These are phyloP conservation scores for Albizia julibrissin DNA, from an alignment of 306 rosid genomes.

Conservation along the genomic window DNA sequence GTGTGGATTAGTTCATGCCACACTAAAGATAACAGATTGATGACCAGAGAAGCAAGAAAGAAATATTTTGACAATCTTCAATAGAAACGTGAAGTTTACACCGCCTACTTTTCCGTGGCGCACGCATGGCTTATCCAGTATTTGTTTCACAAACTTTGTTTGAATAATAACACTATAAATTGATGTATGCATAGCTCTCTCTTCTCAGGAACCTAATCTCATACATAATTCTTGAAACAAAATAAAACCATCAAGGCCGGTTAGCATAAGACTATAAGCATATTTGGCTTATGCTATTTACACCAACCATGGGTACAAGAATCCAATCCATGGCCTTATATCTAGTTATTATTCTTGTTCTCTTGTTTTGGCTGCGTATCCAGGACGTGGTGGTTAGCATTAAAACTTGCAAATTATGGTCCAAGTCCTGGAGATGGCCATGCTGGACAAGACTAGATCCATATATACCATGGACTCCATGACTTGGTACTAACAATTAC, in stretches of 20 bases:
- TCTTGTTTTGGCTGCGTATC: neutral
- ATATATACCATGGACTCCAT: neutral
- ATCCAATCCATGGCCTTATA: neutral
- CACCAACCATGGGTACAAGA: neutral
- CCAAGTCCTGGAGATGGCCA: constrained; percentile 57
- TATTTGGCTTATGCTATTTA: neutral
- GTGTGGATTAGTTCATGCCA: neutral
- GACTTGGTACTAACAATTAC: too few relatives aligned
- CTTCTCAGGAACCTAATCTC: neutral
- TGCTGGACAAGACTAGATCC: neutral
- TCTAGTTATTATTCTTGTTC: neutral
- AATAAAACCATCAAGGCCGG: neutral
- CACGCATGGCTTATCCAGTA: neutral
- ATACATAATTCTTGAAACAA: neutral
- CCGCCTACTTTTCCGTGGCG: neutral
- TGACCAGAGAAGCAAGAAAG: neutral
- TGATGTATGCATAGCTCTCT: neutral
- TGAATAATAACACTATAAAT: neutral
- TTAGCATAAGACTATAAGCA: too few relatives aligned
- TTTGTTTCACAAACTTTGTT: neutral
- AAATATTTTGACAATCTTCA: neutral
- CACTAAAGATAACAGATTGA: neutral
- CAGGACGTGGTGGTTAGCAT: neutral
- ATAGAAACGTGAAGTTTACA: neutral
- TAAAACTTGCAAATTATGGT: constrained; percentile 29